A percentile compares a stretch with the other conserved stretches of the same genome.
Evolutionary conservation across 371 early-diverging fungal genomes (phyloP).

Genomic region (Actinomortierella ambigua): DNA sequence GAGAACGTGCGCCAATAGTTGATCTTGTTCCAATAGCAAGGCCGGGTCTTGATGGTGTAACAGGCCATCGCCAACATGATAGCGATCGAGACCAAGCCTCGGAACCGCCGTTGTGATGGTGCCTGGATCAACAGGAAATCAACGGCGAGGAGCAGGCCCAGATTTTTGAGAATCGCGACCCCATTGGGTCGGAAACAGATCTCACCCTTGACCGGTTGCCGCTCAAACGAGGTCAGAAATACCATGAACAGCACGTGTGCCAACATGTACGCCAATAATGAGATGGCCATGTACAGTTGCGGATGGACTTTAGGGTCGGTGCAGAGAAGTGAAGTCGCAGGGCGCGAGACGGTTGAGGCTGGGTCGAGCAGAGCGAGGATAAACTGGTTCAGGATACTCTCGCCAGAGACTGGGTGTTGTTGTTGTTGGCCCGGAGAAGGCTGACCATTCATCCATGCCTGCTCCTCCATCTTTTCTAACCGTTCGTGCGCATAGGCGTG

Average conservation of each 20-base stretch:
- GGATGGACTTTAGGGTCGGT: slow-evolving; percentile 24
- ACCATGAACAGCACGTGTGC: slow-evolving; percentile 70
- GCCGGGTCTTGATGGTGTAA: slow-evolving; percentile 62
- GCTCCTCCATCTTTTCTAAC: slow-evolving; percentile 12
- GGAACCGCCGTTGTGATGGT: slow-evolving; percentile 56
- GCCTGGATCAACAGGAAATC: slow-evolving; percentile 63
- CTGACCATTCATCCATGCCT: slow-evolving; percentile 7
- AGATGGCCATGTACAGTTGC: slow-evolving; percentile 60
- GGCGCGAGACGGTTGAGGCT: slow-evolving; percentile 13
- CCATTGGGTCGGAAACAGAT: slow-evolving; percentile 74
- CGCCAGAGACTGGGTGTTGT: no score
- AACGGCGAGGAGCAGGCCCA: slow-evolving; percentile 57
- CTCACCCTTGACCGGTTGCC: slow-evolving; percentile 68
- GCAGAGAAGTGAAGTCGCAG: slow-evolving; percentile 20
- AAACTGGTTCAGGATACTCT: no score
- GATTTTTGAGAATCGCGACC: slow-evolving; percentile 73
- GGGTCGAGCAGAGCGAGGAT: slow-evolving; percentile 25
- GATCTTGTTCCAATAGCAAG: slow-evolving; percentile 67
- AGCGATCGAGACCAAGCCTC: slow-evolving; percentile 59
- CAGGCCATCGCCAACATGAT: slow-evolving; percentile 66
- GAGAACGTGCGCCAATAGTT: slow-evolving; percentile 65
- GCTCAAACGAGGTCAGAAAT: slow-evolving; percentile 74
- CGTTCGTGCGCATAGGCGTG: slow-evolving; percentile 26
- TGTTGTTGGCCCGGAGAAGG: no score
- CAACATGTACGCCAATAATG: slow-evolving; percentile 63